Conservation (phyloP, 805 yeast genomes). For the Candida ponderosae region DNA sequence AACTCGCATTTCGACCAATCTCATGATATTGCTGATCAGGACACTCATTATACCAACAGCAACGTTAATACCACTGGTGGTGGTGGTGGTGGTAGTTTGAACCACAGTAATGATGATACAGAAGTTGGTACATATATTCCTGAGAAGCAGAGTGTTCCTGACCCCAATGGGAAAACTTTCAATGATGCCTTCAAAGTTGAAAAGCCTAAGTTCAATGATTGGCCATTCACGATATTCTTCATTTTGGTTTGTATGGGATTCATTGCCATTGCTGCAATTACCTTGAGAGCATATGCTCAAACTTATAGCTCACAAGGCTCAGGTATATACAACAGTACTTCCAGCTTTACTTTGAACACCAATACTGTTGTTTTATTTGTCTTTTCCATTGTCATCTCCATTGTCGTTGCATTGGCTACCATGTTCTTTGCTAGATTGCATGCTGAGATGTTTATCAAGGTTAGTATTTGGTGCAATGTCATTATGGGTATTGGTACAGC, state of each 20-base stretch:
- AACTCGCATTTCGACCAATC: too few species aligned
- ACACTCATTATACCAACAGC: too few species aligned
- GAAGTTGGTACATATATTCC: slow-evolving; percentile 6
- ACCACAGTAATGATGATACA: too few species aligned
- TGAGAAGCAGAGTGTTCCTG: slow-evolving; percentile 28
- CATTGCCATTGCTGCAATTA: slow-evolving; percentile 59
- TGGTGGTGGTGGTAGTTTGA: too few species aligned
- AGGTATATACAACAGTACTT: slow-evolving; percentile 46
- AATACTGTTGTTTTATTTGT: slow-evolving; percentile 66
- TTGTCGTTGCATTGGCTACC: slow-evolving; percentile 50
- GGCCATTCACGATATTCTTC: slow-evolving; percentile 56
- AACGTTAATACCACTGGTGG: too few species aligned
- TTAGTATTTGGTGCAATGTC: slow-evolving; percentile 62
- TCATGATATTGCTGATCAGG: too few species aligned
- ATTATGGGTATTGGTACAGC: slow-evolving; percentile 68
- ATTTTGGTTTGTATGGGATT: slow-evolving; percentile 52
- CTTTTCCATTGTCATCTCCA: slow-evolving; percentile 52
- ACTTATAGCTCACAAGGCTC: slow-evolving; percentile 51
- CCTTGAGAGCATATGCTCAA: slow-evolving; percentile 53
- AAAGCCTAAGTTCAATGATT: slow-evolving; percentile 62
- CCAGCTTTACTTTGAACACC: slow-evolving; percentile 62
- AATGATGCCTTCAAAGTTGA: slow-evolving; percentile 63
- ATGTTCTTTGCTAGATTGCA: slow-evolving; percentile 53
- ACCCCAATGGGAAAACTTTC: slow-evolving; percentile 37
- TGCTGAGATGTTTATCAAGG: slow-evolving; percentile 59